phyloP scores from a whole-genome alignment of 202 grass and related monocot species.

The Panicum hallii region DNA sequence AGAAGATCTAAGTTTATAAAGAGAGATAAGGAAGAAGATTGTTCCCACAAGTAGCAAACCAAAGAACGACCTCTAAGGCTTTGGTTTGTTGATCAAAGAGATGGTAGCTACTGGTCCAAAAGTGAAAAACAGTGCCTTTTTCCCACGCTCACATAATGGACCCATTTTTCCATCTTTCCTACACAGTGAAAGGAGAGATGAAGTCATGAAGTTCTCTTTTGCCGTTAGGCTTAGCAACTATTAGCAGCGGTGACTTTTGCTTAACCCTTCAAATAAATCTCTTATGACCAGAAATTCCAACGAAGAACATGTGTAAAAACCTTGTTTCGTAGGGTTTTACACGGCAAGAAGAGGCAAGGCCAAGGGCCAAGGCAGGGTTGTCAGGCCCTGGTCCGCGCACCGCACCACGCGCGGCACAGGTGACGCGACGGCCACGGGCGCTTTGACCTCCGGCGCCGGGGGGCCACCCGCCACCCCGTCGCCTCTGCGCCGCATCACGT shows the following conservation, averaged over 20 bases:
- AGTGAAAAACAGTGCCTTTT: not conserved
- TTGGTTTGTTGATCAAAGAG: slow-evolving; percentile 39
- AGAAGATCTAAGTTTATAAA: slow-evolving; percentile 26
- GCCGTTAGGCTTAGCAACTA: not conserved
- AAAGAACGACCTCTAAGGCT: slow-evolving; percentile 18
- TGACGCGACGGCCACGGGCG: not conserved
- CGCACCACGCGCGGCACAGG: slow-evolving; percentile 4
- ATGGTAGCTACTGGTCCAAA: slow-evolving; percentile 18
- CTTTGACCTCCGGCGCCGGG: slow-evolving; percentile 29
- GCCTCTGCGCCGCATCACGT: slow-evolving; percentile 27
- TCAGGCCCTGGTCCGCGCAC: slow-evolving; percentile 17
- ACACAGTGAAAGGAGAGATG: slow-evolving; percentile 8
- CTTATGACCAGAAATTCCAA: not conserved
- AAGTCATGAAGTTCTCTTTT: not conserved
- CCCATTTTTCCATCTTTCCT: slow-evolving; percentile 4
- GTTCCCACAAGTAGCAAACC: slow-evolving; percentile 31
- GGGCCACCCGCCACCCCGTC: not conserved
- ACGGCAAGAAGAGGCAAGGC: not conserved
- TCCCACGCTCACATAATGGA: slow-evolving; percentile 10
- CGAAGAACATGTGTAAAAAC: no score
- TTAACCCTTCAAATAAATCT: slow-evolving; percentile 36
- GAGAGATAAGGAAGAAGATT: slow-evolving; percentile 32
- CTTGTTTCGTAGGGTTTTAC: no score
- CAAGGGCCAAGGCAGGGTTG: not conserved
- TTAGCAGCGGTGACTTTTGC: slow-evolving; percentile 4